Base-by-base conservation (phyloP, 805 yeast species). In the Metschnikowia reukaufii region DNA sequence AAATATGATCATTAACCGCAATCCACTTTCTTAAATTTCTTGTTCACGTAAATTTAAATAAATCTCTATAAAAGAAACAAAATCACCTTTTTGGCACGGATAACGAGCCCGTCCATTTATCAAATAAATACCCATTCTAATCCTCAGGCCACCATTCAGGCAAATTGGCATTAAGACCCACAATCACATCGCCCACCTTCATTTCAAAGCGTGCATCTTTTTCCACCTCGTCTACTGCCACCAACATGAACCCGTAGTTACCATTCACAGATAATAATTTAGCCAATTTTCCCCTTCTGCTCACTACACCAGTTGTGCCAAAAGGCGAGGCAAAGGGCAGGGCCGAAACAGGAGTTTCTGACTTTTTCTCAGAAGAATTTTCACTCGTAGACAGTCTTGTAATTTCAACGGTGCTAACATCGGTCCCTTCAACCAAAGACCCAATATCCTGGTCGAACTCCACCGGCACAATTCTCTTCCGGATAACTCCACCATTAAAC, bases 401-500 rank as follows among this genome's bases (percentile, higher is more conserved):
- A 0, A 53, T 47, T 1, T 41, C 47, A 3, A 61, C 60, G 4
- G 53, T 49, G 6, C 54, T 50, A 25, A 47, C 33, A 32, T 55
- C 54, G 8, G 35, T 36, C 3, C 32, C 48, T 3, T 45, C 36
- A 4, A 50, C 30, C 6, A 51, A 25, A 1, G 23, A 16, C 13
- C 41, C 36, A 17, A 50, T 47, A 23, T 54, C 43, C 7, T 50
- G 59, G 33, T 62, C 68, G 38, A 72, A 69, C 44, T 63, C 67
- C 4, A 67, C 81, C 0, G 98, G 97, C 39, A 88, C 79, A 2
- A 89, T 70, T 45, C 98, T 72, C 58, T 91, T 90, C 25, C 96
- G 74, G n/a, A 91, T 79, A 1, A 83, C 78, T 3, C 97, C 96
- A 27, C 85, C 82, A 50, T 87, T 88, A 59, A 77, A 84, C 0